Percentiles rank a stretch among this genome's conserved stretches.
Evolutionary conservation across 2,329 filamentous ascomycete species (phyloP).

Genomic region (Coniella lustricola): DNA sequence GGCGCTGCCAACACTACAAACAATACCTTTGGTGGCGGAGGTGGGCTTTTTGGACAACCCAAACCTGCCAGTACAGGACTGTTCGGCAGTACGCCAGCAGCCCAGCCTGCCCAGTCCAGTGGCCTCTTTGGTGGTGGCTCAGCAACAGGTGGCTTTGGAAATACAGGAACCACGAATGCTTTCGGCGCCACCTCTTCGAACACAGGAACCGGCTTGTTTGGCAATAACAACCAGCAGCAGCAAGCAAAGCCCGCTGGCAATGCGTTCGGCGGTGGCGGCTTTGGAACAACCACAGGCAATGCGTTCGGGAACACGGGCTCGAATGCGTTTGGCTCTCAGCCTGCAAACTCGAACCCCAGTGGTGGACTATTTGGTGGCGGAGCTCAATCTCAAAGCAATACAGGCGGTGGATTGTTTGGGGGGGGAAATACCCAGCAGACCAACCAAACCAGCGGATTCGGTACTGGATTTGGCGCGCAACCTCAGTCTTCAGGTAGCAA

Average conservation of each 20-base stretch:
- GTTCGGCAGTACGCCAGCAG: slow-evolving; percentile 25
- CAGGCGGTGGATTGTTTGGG: slow-evolving; percentile 16
- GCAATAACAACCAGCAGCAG: slow-evolving; percentile 13
- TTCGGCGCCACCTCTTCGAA: slow-evolving; percentile 30
- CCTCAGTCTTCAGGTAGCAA: slow-evolving; percentile 7
- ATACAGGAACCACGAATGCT: slow-evolving; percentile 23
- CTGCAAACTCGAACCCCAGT: slow-evolving; percentile 22
- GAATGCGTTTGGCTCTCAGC: slow-evolving; percentile 2
- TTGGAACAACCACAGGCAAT: slow-evolving; percentile 3
- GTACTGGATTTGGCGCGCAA: neutral
- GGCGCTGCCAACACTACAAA: slow-evolving; percentile 32
- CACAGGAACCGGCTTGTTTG: slow-evolving; percentile 23
- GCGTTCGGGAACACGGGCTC: slow-evolving; percentile 4
- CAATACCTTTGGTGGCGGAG: slow-evolving; percentile 23
- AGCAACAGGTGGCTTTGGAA: slow-evolving; percentile 24
- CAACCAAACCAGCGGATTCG: neutral
- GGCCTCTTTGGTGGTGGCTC: slow-evolving; percentile 31
- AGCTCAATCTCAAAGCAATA: slow-evolving; percentile 11
- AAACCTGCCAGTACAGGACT: slow-evolving; percentile 22
- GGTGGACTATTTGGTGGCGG: slow-evolving; percentile 25
- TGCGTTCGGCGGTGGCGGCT: neutral
- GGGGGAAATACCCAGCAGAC: slow-evolving; percentile 2
- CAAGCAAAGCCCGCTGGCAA: slow-evolving; percentile 9
- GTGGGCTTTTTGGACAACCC: slow-evolving; percentile 30
- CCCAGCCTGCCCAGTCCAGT: slow-evolving; percentile 21